Percentiles rank a stretch among this genome's conserved stretches.
Evolutionary conservation across 1,284 basidiomycete genomes (phyloP).

Genomic region (Thelephora terrestris): DNA sequence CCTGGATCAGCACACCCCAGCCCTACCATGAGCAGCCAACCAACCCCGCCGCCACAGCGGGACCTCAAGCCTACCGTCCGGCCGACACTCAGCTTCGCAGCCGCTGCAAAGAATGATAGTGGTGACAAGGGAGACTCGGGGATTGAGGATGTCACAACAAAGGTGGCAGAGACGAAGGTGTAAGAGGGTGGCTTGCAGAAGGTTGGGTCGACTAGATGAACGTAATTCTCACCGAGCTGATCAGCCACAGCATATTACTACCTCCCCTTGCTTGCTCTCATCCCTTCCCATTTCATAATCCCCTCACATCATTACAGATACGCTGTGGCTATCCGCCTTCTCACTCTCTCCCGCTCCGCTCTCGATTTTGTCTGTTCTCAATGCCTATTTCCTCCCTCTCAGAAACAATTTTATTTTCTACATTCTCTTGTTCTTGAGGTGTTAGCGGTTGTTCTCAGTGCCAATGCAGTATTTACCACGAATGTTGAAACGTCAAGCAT

Average conservation of each 20-base stretch:
- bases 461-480: too few species aligned
- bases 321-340: too few species aligned
- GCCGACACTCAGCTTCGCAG: conserved; percentile 63
- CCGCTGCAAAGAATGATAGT: conserved; percentile 33
- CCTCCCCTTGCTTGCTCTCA: background rate
- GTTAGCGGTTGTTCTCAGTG: too few species aligned
- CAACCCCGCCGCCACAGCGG: conserved; percentile 12
- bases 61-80: conserved; percentile 33
- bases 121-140: conserved; percentile 16
- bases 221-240: background rate
- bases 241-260: background rate
- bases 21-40: conserved; percentile 22
- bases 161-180: conserved; percentile 31
- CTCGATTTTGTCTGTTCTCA: too few species aligned
- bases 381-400: too few species aligned
- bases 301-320: background rate
- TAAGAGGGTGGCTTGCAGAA: conserved; percentile 11
- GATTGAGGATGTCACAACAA: conserved; percentile 27
- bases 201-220: background rate
- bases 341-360: too few species aligned
- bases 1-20: conserved; percentile 18
- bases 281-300: background rate
- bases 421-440: too few species aligned
- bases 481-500: too few species aligned
- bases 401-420: too few species aligned